phyloP scores from a whole-genome alignment of 257 asterid genomes.

The Forsythia suspensa region DNA sequence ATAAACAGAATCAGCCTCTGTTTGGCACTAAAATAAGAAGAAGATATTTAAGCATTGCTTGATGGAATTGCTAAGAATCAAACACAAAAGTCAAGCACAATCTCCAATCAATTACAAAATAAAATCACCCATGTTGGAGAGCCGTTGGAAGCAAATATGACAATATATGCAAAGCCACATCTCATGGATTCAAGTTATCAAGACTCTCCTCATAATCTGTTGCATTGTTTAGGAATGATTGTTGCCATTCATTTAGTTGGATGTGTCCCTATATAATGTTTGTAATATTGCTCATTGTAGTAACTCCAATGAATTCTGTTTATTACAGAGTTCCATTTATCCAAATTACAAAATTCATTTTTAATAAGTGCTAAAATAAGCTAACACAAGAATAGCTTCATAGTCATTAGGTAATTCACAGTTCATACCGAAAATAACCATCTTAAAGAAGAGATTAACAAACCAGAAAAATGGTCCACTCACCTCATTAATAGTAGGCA shows the following conservation, averaged over 20 bases:
- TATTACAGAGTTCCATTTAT: neutral
- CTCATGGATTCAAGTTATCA: neutral
- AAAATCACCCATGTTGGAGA: neutral
- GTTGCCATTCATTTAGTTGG: neutral
- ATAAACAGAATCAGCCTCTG: neutral
- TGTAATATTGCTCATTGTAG: neutral
- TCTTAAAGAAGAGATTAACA: neutral
- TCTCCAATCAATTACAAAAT: neutral
- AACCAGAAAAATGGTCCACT: conserved; percentile 19
- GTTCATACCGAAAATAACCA: neutral
- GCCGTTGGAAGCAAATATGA: neutral
- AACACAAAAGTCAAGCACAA: neutral
- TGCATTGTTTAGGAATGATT: neutral
- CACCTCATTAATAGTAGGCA: conserved; percentile 29
- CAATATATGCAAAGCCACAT: neutral
- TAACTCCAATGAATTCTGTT: neutral
- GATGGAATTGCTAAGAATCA: neutral
- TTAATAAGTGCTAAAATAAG: no score
- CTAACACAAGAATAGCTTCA: neutral
- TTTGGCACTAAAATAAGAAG: neutral
- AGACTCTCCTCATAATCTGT: neutral
- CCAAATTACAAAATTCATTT: neutral
- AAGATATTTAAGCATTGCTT: neutral
- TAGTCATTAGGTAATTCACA: neutral
- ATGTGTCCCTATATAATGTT: no score